Evolutionary conservation across 169 alveolate genomes (phyloP).

Genomic region (Plasmodium falciparum): DNA sequence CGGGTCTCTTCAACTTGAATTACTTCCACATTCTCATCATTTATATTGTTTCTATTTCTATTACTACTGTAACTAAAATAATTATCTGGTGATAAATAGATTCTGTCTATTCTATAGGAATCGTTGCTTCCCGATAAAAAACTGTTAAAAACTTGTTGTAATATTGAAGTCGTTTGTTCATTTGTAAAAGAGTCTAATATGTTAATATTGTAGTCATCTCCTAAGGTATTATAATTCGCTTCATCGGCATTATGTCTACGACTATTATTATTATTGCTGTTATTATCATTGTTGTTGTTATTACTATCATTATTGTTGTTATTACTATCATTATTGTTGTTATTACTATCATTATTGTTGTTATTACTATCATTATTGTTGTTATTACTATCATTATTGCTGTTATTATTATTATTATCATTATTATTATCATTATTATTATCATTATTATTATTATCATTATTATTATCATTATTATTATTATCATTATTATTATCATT

Average conservation of each 20-base stretch:
- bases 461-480: neutral
- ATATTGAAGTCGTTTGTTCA: constrained; percentile 24
- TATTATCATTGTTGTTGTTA: neutral
- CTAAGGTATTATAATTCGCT: neutral
- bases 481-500: neutral
- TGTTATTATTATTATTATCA: no score
- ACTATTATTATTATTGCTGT: neutral
- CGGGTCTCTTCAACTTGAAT: neutral
- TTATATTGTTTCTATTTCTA: constrained; percentile 6
- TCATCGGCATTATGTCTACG: neutral
- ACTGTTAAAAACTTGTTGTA: constrained; percentile 45
- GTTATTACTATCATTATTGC: no score
- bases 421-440: neutral
- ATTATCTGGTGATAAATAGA: constrained; percentile 7
- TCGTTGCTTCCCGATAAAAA: constrained; percentile 42
- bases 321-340: neutral
- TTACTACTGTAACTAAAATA: constrained; percentile 3
- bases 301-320: neutral
- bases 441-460: neutral
- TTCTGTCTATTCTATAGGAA: constrained; percentile 6
- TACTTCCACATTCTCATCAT: constrained; percentile 10
- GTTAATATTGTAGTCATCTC: constrained; percentile 32
- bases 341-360: neutral
- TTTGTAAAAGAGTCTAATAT: constrained; percentile 17
- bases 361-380: neutral